These are phyloP conservation scores for Vigna trinervia DNA, from an alignment of 306 rosid genomes.

Conservation along the genomic window DNA sequence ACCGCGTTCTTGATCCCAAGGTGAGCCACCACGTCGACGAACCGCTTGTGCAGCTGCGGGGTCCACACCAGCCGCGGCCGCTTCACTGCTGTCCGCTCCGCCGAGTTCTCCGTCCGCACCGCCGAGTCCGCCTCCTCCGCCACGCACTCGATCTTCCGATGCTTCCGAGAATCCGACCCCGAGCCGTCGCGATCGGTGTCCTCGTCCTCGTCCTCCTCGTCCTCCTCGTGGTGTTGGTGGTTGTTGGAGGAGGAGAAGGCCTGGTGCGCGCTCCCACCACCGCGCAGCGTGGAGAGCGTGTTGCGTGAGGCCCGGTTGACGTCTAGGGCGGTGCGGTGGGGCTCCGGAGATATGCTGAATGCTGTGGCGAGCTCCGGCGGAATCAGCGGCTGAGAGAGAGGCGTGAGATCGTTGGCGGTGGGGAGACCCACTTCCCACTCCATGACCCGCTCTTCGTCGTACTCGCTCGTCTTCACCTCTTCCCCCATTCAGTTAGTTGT, in stretches of 20 bases:
- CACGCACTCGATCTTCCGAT: slow-evolving; percentile 59
- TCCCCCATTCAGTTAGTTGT: slow-evolving; percentile 60
- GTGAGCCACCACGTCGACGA: slow-evolving; percentile 91
- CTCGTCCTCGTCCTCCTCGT: slow-evolving; percentile 54
- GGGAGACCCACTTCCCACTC: slow-evolving; percentile 93
- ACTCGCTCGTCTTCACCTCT: slow-evolving; percentile 68
- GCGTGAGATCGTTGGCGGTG: slow-evolving; percentile 62
- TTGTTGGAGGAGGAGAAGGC: slow-evolving; percentile 54
- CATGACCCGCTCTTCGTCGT: slow-evolving; percentile 61
- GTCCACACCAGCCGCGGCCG: slow-evolving; percentile 93
- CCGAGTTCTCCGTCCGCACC: slow-evolving; percentile 38
- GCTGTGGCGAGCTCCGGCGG: slow-evolving; percentile 86
- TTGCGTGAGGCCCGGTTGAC: slow-evolving; percentile 82
- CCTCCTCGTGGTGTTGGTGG: slow-evolving; percentile 15
- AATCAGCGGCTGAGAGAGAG: slow-evolving; percentile 72
- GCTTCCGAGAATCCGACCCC: slow-evolving; percentile 66
- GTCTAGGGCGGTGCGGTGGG: slow-evolving; percentile 59
- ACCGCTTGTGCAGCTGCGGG: slow-evolving; percentile 89
- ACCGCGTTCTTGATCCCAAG: slow-evolving; percentile 91
- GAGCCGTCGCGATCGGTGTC: slow-evolving; percentile 55
- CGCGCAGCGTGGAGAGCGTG: slow-evolving; percentile 71
- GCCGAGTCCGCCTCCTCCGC: slow-evolving; percentile 75
- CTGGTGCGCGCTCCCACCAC: slow-evolving; percentile 41
- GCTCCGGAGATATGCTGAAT: slow-evolving; percentile 81
- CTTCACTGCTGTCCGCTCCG: slow-evolving; percentile 49